Conservation (phyloP, 306 rosid species). For the Abrus precatorius region DNA sequence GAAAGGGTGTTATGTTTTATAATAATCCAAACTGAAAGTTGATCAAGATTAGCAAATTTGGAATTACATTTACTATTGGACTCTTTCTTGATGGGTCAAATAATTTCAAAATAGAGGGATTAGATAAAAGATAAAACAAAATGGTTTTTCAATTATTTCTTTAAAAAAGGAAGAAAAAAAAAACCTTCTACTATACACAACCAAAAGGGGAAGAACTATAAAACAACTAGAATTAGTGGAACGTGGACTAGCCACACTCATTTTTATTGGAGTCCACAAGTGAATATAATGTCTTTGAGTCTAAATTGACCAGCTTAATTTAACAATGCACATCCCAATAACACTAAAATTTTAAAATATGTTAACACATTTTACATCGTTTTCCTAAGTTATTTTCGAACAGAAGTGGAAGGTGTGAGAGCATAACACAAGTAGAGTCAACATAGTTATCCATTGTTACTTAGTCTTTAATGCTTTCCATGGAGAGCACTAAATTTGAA, state of each 20-base stretch:
- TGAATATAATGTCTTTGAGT: neutral
- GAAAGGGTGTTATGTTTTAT: too few relatives aligned
- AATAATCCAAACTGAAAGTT: neutral
- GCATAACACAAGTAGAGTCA: neutral
- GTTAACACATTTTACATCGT: neutral
- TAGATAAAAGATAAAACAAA: neutral
- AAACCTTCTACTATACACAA: neutral
- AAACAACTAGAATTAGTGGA: neutral
- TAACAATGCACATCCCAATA: neutral
- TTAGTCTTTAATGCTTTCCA: neutral
- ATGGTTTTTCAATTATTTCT: neutral
- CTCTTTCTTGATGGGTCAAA: neutral
- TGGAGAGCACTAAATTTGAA: neutral
- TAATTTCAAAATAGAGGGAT: conserved; percentile 23
- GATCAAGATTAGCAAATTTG: neutral
- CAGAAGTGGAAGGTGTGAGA: conserved; percentile 8
- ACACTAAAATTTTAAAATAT: neutral
- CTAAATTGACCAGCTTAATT: neutral
- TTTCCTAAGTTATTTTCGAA: neutral
- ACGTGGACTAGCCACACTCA: conserved; percentile 6
- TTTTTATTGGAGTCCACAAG: conserved; percentile 2
- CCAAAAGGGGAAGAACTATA: neutral
- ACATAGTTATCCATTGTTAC: conserved; percentile 17
- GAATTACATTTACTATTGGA: too few relatives aligned
- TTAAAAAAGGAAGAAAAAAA: neutral